A percentile compares a stretch with the other conserved stretches of the same genome.
These are phyloP conservation scores for Vinca minor DNA, from an alignment of 257 asterid genomes.

Conservation along the genomic window DNA sequence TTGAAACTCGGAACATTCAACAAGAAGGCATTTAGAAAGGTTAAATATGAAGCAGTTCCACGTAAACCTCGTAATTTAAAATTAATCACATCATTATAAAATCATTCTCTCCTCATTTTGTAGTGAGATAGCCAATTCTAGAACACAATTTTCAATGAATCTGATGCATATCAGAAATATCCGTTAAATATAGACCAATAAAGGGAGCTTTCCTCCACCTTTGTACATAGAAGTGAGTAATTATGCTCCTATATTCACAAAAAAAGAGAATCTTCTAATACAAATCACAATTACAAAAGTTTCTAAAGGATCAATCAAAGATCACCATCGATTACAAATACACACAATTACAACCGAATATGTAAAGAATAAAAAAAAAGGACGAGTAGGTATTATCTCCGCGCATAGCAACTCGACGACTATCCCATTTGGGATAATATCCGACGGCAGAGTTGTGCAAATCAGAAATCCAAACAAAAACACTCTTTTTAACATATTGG, in stretches of 20 bases:
- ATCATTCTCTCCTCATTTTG: too few relatives aligned
- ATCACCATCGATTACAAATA: conserved; percentile 6
- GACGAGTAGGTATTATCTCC: conserved; percentile 2
- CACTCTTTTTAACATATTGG: background rate
- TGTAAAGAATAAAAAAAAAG: background rate
- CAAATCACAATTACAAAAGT: background rate
- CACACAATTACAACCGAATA: conserved; percentile 5
- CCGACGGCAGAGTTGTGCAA: background rate
- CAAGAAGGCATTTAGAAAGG: too few relatives aligned
- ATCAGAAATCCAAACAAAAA: background rate
- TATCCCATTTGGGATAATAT: conserved; percentile 7
- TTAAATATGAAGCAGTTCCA: too few relatives aligned
- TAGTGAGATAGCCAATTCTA: too few relatives aligned
- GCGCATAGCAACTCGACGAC: background rate
- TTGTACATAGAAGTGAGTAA: conserved; percentile 41
- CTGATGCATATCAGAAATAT: too few relatives aligned
- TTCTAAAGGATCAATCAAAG: background rate
- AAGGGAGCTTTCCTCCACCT: conserved; percentile 43
- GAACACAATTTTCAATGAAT: too few relatives aligned
- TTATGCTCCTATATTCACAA: conserved; percentile 36
- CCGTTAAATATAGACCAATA: conserved; percentile 47
- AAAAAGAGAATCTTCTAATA: too few relatives aligned
- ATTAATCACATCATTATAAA: too few relatives aligned
- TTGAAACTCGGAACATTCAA: too few relatives aligned
- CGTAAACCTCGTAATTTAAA: too few relatives aligned